Percentiles rank a stretch among this genome's conserved stretches.
Conservation (phyloP, 1,284 basidiomycete genomes). For the Microbotryum lychnidis-dioicae region DNA sequence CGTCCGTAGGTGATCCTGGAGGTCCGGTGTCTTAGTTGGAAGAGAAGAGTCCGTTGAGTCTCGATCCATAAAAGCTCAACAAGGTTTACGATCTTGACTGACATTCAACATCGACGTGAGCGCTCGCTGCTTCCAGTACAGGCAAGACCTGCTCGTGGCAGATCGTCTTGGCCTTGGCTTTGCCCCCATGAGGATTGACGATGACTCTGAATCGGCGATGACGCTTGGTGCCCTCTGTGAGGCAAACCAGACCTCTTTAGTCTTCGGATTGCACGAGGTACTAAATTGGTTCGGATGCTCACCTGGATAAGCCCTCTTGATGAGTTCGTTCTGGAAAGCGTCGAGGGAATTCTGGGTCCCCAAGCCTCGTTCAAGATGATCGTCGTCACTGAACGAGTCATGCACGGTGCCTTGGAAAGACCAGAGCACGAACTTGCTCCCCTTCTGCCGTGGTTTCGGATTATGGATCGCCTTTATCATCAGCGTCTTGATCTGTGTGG, state of each 20-base stretch:
- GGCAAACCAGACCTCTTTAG: neutral
- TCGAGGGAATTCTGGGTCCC: too few species aligned
- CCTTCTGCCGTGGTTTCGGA: too few species aligned
- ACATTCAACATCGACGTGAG: slow-evolving; percentile 56
- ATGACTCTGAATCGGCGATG: slow-evolving; percentile 47
- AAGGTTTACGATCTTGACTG: slow-evolving; percentile 37
- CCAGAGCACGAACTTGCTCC: too few species aligned
- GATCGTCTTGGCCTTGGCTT: slow-evolving; percentile 61
- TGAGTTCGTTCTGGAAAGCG: too few species aligned
- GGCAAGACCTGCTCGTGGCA: slow-evolving; percentile 67
- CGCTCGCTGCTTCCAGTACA: slow-evolving; percentile 68
- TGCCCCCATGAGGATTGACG: slow-evolving; percentile 81
- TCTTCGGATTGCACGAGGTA: neutral
- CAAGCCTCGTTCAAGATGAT: too few species aligned
- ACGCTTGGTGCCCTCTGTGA: slow-evolving; percentile 2
- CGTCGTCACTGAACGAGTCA: too few species aligned
- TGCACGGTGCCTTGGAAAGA: too few species aligned
- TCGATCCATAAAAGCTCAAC: neutral
- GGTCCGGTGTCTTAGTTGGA: slow-evolving; percentile 58
- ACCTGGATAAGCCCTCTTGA: too few species aligned
- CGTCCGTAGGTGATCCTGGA: slow-evolving; percentile 50
- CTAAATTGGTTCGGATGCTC: too few species aligned
- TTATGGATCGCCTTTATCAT: too few species aligned
- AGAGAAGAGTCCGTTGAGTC: neutral
- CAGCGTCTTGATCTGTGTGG: too few species aligned